Evolutionary conservation across 2,329 filamentous ascomycete species (phyloP), one percentile per base, ranked within the genome.

Genomic region (Paecilomyces dactylethromorphus): DNA sequence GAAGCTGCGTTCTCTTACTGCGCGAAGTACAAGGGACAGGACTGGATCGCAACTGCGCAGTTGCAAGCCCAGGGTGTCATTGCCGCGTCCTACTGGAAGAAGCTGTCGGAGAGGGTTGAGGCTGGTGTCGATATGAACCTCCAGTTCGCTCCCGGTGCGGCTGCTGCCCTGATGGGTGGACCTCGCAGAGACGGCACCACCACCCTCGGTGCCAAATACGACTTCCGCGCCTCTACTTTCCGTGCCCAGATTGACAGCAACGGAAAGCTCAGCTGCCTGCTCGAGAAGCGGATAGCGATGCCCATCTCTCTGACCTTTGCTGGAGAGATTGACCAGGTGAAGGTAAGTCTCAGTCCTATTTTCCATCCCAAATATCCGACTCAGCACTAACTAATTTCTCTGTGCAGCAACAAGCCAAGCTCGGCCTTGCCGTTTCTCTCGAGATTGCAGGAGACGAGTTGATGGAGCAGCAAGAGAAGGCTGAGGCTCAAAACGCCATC

Each of bases 181-280:
- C 74, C 87, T 57, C 85, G 87, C 75, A 93, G 92, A 77, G 92
- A 99, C 76, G 94, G 94, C 58, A 84, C 91, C 62, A 92, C 95
- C 57, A 91, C 92, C 57, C 84, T 97, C 69, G 94, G 93, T 70
- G 91, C 92, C 74, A 99, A 99, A 80, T 99, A 99, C 79, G 93
- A 97, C 76, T 99, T 99, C 86, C 86, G 91, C 72, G 90, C 92
- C 79, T 94, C 91, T 58, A 94, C 91, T 55, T 96, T 97, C 87
- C 87, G 93, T 65, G 94, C 93, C 52, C 94, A 99, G 80, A 84
- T 97, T 68, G 94, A 99, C 79, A 95, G 92, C 70, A 87, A 91
- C 74, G 94, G 94, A 75, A 96, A 96, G 81, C 83, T 99, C 62
- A 91, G 89, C 77, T 94, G 91, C 73, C 79, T 97, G 70, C 80